Base-by-base conservation (phyloP, 2,329 filamentous ascomycete species). In the Trichophyton simii region DNA sequence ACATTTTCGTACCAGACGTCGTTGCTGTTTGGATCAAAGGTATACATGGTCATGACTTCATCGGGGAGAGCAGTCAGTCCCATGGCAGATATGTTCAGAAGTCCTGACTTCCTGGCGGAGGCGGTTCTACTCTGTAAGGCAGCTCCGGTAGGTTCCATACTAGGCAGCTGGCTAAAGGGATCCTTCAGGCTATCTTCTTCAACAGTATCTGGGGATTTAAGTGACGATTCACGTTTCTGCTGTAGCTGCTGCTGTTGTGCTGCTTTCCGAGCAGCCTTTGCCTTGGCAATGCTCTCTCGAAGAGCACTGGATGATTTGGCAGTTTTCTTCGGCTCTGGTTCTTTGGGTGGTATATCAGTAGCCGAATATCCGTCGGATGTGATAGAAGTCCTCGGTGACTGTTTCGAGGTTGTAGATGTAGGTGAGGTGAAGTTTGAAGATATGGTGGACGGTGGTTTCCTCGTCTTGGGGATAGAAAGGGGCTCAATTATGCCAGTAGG, bases 21-120 rank as follows among this genome's bases (percentile, higher is more conserved):
- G 22, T 81, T 77, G 11, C 78, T 79, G 42, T 86, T 83, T 61
- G 82, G 80, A 60, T 91, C 85, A 18, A 89, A 79, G 67, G 91
- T 88, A 71, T 96, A 97, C 91, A 97, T 97, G 60, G 85, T 84
- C 75, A 95, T 77, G 0, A 97, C 88, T 69, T 95, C 89, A 1
- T 82, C 74, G 0, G 94, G 94, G 2, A 99, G 87, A 62, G 87
- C 81, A 63, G 85, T 87, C 44, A 99, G 74, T 0, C 85, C 83
- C 79, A 97, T 82, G 0, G 88, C 91, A 0, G 91, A 87, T 69
- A 99, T 91, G 66, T 96, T 96, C 44, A 99, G 79, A 59, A 87
- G 83, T 1, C 94, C 94, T 41, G 88, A 88, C 0, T 82, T 85
- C 57, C 91, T 82, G 1, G 88, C 94, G 15, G 82, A 77, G 61